These are phyloP conservation scores for Orychophragmus violaceus DNA, from an alignment of 345 rosid species.

Conservation along the genomic window DNA sequence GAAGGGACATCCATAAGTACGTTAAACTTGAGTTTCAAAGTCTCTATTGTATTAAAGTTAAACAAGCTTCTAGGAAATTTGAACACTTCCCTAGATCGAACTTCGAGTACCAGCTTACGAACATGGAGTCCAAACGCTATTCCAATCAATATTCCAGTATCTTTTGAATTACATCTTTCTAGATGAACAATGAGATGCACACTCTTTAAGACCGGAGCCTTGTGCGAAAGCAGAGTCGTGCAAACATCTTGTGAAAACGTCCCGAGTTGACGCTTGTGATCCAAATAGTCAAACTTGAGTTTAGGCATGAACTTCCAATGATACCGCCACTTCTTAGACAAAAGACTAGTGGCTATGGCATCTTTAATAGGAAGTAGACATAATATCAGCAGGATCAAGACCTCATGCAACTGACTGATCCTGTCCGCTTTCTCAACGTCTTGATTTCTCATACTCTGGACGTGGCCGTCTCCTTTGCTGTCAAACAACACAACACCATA, in stretches of 20 bases:
- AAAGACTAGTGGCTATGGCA: neutral
- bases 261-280: neutral
- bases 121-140: neutral
- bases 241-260: neutral
- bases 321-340: constrained; percentile 1
- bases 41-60: neutral
- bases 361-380: neutral
- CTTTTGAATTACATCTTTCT: neutral
- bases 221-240: neutral
- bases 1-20: neutral
- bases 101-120: neutral
- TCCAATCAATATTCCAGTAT: neutral
- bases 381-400: neutral
- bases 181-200: neutral
- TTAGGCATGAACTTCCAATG: neutral
- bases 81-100: neutral
- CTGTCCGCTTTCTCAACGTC: neutral
- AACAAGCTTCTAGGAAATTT: neutral
- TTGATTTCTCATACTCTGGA: neutral
- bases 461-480: neutral
- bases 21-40: neutral
- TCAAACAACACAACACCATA: neutral
- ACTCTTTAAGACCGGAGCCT: neutral
- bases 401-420: neutral
- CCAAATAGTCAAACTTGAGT: neutral